These are phyloP conservation scores for Fusarium austroafricanum DNA, from an alignment of 2,329 filamentous ascomycete genomes.

Conservation along the genomic window DNA sequence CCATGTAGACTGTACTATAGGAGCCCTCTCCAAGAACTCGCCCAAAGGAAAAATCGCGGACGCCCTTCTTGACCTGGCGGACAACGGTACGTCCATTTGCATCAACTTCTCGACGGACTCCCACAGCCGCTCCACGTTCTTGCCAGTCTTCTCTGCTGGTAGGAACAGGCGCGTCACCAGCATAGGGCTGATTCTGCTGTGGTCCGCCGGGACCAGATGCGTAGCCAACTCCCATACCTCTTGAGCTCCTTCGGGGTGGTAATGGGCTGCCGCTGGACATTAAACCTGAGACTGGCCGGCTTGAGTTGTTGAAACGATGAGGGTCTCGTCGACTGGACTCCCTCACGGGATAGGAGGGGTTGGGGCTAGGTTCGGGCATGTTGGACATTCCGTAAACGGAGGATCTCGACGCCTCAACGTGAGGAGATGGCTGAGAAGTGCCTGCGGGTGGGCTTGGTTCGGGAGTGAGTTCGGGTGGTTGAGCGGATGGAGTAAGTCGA, in stretches of 20 bases:
- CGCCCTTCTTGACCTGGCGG: conserved; percentile 92
- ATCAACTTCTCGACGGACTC: conserved; percentile 84
- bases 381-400: conserved; percentile 66
- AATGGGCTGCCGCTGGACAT: conserved; percentile 67
- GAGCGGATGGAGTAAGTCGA: conserved; percentile 30
- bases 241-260: conserved; percentile 81
- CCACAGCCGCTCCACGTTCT: conserved; percentile 90
- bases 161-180: conserved; percentile 57
- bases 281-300: conserved; percentile 61
- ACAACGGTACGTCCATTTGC: conserved; percentile 83
- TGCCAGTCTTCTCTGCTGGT: conserved; percentile 92
- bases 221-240: conserved; percentile 72
- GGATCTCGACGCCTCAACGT: conserved; percentile 50
- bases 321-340: conserved; percentile 75
- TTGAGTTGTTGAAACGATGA: conserved; percentile 70
- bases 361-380: conserved; percentile 72
- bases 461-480: conserved; percentile 30
- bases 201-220: conserved; percentile 47
- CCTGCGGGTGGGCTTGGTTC: conserved; percentile 24
- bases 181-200: conserved; percentile 43
- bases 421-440: conserved; percentile 30
- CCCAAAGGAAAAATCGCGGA: conserved; percentile 96
- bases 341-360: conserved; percentile 64
- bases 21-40: conserved; percentile 93
- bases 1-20: conserved; percentile 94